phyloP scores from a whole-genome alignment of 495 filamentous ascomycete species.

The Neurospora tetrasperma region DNA sequence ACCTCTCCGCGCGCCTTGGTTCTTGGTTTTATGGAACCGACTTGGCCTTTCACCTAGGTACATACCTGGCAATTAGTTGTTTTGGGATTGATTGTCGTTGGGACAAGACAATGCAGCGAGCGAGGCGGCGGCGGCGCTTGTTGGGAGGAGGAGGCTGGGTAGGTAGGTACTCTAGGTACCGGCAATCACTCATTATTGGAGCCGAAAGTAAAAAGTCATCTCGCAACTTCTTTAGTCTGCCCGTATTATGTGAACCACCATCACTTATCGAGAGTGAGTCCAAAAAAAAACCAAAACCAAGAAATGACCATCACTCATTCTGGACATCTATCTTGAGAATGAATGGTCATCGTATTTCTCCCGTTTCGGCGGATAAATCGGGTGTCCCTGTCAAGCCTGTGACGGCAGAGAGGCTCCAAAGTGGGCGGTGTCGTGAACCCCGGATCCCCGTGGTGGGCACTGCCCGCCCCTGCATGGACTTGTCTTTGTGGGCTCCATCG shows the following conservation, averaged over 20 bases:
- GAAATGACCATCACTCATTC: not conserved
- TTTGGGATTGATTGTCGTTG: not conserved
- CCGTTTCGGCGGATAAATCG: not conserved
- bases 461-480: too few relatives aligned
- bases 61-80: too few relatives aligned
- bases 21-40: not conserved
- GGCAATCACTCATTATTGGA: not conserved
- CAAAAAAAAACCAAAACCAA: too few relatives aligned
- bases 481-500: too few relatives aligned
- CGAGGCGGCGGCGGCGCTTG: not conserved
- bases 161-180: not conserved
- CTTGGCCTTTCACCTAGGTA: not conserved
- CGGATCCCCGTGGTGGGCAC: not conserved
- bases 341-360: not conserved
- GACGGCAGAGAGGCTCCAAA: not conserved
- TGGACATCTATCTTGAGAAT: not conserved
- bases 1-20: too few relatives aligned
- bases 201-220: not conserved
- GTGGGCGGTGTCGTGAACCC: not conserved
- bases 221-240: not conserved
- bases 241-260: not conserved
- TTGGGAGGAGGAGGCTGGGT: not conserved
- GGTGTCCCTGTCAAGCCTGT: not conserved
- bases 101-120: not conserved
- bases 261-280: not conserved